Evolutionary conservation across 306 rosid genomes (phyloP), one percentile per base, ranked within the genome.

Genomic region (Glycine soja): DNA sequence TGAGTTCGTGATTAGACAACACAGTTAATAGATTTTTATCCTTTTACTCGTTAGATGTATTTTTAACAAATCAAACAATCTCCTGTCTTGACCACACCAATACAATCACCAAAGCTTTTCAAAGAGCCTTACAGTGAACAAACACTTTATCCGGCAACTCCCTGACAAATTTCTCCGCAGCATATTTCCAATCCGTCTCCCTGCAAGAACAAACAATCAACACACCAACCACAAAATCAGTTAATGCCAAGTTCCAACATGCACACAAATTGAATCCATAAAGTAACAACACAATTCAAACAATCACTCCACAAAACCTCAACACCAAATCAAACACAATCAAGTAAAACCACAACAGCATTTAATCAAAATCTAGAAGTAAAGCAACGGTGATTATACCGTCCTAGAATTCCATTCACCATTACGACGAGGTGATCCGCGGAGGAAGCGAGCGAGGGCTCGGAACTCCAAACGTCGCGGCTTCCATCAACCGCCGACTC

Each of bases 331-430:
- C 30, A 24, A 24, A 24, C 30, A 24, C 30, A 24, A 62, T 18
- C 62, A 38, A 81, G 53, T 4, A 46, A 32, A 13, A 9, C 48
- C 1, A 8, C 11, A 36, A 43, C 30, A 24, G 16, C 72, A 86
- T 30, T 72, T 48, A 8, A 54, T 47, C 63, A 15, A 69, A 70
- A 65, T 67, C 63, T 24, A 1, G 52, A 2, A 75, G n/a, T 71
- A 18, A 69, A 42, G 4, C 15, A 86, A 56, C 30, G 30, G 30
- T 24, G 30, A 24, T 24, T 24, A 40, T 18, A 95, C 98, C 93
- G 92, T 81, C 99, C 99, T 24, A 96, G 84, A 75, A 96, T 92
- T 86, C 99, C 99, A 85, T 96, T 87, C 68, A 92, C 97, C 99
- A 92, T 89, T 68, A 96, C 91, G 61, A 96, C 94, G 38, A 96